Evolutionary conservation across 2,329 filamentous ascomycete species (phyloP).

Genomic region (Diaporthe caulivora): DNA sequence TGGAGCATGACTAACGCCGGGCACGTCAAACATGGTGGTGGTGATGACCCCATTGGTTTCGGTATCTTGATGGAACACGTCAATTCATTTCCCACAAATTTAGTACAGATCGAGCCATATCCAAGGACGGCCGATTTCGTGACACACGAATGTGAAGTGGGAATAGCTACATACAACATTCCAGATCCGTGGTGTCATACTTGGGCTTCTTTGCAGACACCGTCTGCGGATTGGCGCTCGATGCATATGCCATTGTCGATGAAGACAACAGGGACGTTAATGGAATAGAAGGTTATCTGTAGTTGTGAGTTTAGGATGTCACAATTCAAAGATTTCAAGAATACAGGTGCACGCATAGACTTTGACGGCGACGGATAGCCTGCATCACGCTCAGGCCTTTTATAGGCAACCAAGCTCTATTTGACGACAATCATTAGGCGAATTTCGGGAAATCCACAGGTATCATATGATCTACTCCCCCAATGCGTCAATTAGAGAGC

Average conservation of each 20-base stretch:
- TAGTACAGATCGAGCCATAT: not conserved
- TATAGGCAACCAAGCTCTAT: not conserved
- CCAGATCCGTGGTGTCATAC: constrained; percentile 52
- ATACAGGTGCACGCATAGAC: not conserved
- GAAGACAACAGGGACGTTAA: not conserved
- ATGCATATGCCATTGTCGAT: constrained; percentile 5
- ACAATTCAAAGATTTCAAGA: not conserved
- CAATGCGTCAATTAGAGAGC: not conserved
- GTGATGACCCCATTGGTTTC: constrained; percentile 73
- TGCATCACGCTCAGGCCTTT: not conserved
- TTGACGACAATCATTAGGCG: constrained; percentile 5
- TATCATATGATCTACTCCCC: not conserved
- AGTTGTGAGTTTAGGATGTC: not conserved
- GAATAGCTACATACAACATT: constrained; percentile 55
- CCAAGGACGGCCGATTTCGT: not conserved
- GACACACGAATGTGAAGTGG: too few species aligned
- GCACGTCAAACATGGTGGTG: constrained; percentile 73
- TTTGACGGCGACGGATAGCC: not conserved
- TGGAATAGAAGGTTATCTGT: not conserved
- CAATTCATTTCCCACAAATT: not conserved
- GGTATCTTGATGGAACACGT: constrained; percentile 50
- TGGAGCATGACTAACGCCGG: constrained; percentile 51
- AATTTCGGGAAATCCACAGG: not conserved
- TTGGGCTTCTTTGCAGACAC: constrained; percentile 40
- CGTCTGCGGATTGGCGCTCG: constrained; percentile 6